Evolutionary conservation across 2,329 filamentous ascomycete species (phyloP).

Genomic region (Pseudodiploospora longispora): DNA sequence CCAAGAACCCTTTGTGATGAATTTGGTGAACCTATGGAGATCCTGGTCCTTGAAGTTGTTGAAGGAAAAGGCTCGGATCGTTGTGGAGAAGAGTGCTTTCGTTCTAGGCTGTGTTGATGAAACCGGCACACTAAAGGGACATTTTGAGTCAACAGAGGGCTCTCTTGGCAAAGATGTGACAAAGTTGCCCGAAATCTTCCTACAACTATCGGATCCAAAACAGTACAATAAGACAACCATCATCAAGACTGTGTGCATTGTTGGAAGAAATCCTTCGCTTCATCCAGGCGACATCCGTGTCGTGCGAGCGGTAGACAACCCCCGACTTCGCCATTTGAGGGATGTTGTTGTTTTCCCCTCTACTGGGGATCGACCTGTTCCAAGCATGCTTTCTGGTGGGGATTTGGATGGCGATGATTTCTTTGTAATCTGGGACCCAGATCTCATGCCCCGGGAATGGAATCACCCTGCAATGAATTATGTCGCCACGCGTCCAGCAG

Average conservation of each 20-base stretch:
- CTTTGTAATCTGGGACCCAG: constrained; percentile 82
- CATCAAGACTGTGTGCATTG: constrained; percentile 68
- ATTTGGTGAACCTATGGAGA: constrained; percentile 74
- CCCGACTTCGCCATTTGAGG: constrained; percentile 64
- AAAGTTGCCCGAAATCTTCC: constrained; percentile 74
- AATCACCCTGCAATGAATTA: constrained; percentile 76
- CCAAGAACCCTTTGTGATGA: constrained; percentile 73
- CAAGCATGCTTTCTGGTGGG: constrained; percentile 92
- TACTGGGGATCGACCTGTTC: constrained; percentile 72
- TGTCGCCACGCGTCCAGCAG: constrained; percentile 45
- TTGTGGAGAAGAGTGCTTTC: constrained; percentile 75
- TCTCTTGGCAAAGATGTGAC: constrained; percentile 34
- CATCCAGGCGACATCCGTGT: constrained; percentile 89
- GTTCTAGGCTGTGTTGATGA: constrained; percentile 87
- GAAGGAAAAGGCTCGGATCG: constrained; percentile 86
- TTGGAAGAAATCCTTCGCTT: constrained; percentile 88
- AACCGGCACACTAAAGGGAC: constrained; percentile 64
- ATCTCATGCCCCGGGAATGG: constrained; percentile 61
- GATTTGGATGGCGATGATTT: constrained; percentile 96
- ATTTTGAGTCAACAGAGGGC: constrained; percentile 44
- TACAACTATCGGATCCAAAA: constrained; percentile 62
- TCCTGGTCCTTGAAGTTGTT: constrained; percentile 83
- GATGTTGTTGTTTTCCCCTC: constrained; percentile 85
- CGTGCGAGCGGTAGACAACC: constrained; percentile 72
- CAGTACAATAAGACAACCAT: constrained; percentile 50